Base-by-base conservation (phyloP, 208 protist genomes). In the Borovskyia barvae region DNA sequence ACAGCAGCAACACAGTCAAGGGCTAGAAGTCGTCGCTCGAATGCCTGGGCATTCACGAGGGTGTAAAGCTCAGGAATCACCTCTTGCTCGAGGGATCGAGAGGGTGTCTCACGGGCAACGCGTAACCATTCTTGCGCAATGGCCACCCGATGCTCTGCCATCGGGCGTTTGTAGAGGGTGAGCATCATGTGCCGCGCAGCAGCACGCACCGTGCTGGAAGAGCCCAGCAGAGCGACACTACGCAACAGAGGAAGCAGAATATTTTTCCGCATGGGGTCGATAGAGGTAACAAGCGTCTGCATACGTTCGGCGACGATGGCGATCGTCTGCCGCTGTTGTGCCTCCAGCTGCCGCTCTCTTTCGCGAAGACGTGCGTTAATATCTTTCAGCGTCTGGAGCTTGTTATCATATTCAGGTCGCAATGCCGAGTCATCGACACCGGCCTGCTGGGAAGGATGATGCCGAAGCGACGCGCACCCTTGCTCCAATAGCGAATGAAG, bases 31-130 rank as follows among this genome's bases (percentile, higher is more conserved):
- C 75, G 80, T 17, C 76, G 57, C 66, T 86, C 85, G 29, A 66
- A 55, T 17, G 53, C 64, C 29, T 24, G 59, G 3, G 73, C 68
- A 57, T 89, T 89, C 19, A 79, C 79, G 17, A 89, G 65, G 12
- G 59, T 75, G 69, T 83, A 89, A 25, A 89, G 59, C 52, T 89
- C 75, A 9, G 81, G 76, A 25, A 87, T 75, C 14, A 89, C 45
- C 62, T 85, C 85, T 41, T 79, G 64, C 49, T 88, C 69, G 26
- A 88, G 65, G 33, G 70, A 33, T 24, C 67, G 57, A 30, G 30
- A 39, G 29, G 71, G 36, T 11, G 67, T 63, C n/a, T 73, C 49
- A 26, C 69, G 64, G n/a, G 80, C 66, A 5, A 77, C 70, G 25
- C 61, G 63, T 20, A 73, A 64, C 75, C 78, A 92, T 48, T 77